phyloP scores from a whole-genome alignment of 768 basidiomycete species.

The Nevesoporus exiguus region DNA sequence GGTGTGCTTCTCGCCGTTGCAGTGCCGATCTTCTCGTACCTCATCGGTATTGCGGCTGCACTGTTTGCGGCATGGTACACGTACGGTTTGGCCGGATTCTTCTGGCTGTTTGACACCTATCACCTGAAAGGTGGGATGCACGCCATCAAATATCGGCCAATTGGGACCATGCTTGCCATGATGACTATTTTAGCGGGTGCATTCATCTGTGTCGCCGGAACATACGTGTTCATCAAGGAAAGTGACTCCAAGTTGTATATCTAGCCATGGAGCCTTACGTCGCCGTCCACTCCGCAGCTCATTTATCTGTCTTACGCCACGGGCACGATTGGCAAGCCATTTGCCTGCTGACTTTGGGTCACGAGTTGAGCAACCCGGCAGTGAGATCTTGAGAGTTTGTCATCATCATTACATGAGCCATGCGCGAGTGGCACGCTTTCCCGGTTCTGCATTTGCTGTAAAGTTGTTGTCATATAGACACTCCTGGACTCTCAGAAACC shows the following conservation, averaged over 20 bases:
- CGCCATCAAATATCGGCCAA: constrained; percentile 33
- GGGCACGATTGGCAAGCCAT: constrained; percentile 37
- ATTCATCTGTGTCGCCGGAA: constrained; percentile 42
- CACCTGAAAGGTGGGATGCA: constrained; percentile 37
- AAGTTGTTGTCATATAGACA: constrained; percentile 13
- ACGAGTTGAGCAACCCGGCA: constrained; percentile 12
- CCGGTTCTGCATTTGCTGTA: neutral
- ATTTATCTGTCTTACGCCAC: constrained; percentile 33
- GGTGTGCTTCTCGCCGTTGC: constrained; percentile 40
- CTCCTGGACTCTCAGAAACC: neutral
- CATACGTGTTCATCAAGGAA: constrained; percentile 51
- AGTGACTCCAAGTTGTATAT: constrained; percentile 1
- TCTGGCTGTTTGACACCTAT: constrained; percentile 51
- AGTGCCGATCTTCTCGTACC: neutral
- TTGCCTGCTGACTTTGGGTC: neutral
- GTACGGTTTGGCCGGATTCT: constrained; percentile 50
- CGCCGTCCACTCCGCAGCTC: neutral
- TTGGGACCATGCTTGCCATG: constrained; percentile 34
- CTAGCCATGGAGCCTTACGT: neutral
- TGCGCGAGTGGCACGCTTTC: neutral
- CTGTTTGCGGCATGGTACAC: constrained; percentile 61
- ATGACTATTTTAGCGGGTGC: constrained; percentile 40
- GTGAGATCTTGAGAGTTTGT: constrained; percentile 14
- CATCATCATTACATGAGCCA: constrained; percentile 16
- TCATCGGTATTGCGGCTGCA: constrained; percentile 39